These are phyloP conservation scores for Tetraselmis striata DNA, from an alignment of 139 green algal genomes.

Conservation along the genomic window DNA sequence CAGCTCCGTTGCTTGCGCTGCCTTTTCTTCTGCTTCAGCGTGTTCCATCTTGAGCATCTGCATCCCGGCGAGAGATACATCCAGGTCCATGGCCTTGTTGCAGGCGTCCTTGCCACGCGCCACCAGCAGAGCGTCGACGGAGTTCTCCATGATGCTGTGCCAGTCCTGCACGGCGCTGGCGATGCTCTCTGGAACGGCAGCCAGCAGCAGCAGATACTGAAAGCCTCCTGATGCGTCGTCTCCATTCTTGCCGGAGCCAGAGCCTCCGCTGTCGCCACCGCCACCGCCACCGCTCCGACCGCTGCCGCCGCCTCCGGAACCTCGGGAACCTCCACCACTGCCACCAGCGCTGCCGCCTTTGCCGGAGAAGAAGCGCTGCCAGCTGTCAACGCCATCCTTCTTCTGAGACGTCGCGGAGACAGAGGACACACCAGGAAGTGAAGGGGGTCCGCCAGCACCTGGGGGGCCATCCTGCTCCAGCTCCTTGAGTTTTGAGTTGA, in stretches of 20 bases:
- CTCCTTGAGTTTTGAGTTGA: not conserved
- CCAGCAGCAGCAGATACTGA: not conserved
- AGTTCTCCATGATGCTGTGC: not conserved
- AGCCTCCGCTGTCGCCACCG: not conserved
- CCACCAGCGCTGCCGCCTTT: not conserved
- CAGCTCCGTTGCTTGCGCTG: too few relatives aligned
- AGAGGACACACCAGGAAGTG: not conserved
- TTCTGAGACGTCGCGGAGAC: not conserved
- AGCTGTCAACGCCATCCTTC: not conserved
- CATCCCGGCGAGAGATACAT: not conserved
- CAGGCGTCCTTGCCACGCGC: not conserved
- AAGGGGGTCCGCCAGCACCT: too few relatives aligned
- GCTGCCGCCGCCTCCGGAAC: not conserved
- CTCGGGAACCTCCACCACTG: not conserved
- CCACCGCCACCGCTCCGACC: not conserved
- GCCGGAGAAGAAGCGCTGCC: not conserved
- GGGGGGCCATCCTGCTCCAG: not conserved
- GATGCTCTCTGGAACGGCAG: not conserved
- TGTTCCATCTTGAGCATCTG: not conserved
- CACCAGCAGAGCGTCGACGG: not conserved
- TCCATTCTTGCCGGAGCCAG: not conserved
- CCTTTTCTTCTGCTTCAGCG: too few relatives aligned
- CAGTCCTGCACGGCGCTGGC: not conserved
- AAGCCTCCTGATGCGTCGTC: not conserved
- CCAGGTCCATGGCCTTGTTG: not conserved